Percentiles rank a stretch among this genome's conserved stretches.
phyloP scores from a whole-genome alignment of 192 early-diverging fungal species.

The Umbelopsis vinacea region DNA sequence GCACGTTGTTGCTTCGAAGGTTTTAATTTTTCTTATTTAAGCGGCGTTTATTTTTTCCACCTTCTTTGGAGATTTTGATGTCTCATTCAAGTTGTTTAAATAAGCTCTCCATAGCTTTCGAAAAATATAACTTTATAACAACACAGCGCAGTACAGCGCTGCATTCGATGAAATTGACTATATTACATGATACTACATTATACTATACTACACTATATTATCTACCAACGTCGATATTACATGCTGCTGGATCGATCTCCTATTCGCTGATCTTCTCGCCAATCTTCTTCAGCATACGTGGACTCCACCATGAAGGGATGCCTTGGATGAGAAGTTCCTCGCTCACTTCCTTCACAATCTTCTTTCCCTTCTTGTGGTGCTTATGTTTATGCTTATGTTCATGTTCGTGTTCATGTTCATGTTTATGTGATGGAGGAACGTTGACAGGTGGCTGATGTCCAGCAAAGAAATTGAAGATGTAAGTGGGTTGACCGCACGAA shows the following conservation, averaged over 20 bases:
- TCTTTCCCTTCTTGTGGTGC: constrained; percentile 5
- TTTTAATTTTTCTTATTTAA: not conserved
- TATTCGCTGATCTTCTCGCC: not conserved
- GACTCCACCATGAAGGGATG: constrained; percentile 28
- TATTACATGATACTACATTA: too few species aligned
- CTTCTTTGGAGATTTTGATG: not conserved
- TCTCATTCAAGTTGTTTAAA: not conserved
- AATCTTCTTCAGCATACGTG: constrained; percentile 29
- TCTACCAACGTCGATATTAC: too few species aligned
- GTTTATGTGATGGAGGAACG: not conserved
- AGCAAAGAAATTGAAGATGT: constrained; percentile 21
- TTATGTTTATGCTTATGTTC: not conserved
- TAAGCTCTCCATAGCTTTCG: too few species aligned
- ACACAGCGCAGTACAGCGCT: too few species aligned
- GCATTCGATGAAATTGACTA: too few species aligned
- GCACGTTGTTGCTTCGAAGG: not conserved
- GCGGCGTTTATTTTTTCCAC: too few species aligned
- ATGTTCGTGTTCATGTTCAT: constrained; percentile 11
- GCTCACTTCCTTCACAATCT: constrained; percentile 11
- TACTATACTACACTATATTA: too few species aligned
- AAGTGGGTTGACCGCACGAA: constrained; percentile 15
- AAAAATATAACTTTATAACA: too few species aligned
- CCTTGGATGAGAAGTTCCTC: constrained; percentile 21
- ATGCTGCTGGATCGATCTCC: too few species aligned
- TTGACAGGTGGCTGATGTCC: constrained; percentile 20